A percentile compares a stretch with the other conserved stretches of the same genome.
phyloP scores from a whole-genome alignment of 257 asterid genomes.

The Eucommia ulmoides region DNA sequence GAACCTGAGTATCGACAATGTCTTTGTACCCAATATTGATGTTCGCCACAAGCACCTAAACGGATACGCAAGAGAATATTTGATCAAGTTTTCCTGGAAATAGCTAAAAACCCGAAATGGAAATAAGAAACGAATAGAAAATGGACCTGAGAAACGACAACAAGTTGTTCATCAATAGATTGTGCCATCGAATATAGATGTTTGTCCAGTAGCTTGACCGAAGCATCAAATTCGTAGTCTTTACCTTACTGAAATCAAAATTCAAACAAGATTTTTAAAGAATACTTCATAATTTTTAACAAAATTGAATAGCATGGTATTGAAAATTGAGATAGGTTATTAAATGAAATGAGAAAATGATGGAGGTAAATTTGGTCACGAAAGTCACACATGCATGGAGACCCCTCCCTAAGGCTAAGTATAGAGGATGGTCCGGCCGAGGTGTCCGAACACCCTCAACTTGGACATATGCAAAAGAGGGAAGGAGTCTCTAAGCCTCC shows the following conservation, averaged over 20 bases:
- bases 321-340: no score
- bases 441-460: no score
- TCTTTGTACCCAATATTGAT: constrained; percentile 93
- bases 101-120: not conserved
- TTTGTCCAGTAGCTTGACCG: constrained; percentile 88
- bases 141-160: constrained; percentile 88
- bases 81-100: not conserved
- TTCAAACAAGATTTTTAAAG: constrained; percentile 4
- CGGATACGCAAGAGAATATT: constrained; percentile 13
- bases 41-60: constrained; percentile 89
- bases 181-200: constrained; percentile 79
- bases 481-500: no score
- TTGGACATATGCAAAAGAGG: no score
- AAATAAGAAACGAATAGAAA: not conserved
- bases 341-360: no score
- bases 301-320: no score
- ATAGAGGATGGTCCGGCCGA: no score
- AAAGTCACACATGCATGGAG: no score
- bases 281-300: no score
- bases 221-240: constrained; percentile 83
- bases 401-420: no score
- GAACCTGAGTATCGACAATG: constrained; percentile 94
- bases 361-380: no score
- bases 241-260: constrained; percentile 61
- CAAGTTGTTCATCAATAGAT: constrained; percentile 75